Base-by-base conservation (phyloP, 805 yeast genomes). In the Ogataea zsoltii region DNA sequence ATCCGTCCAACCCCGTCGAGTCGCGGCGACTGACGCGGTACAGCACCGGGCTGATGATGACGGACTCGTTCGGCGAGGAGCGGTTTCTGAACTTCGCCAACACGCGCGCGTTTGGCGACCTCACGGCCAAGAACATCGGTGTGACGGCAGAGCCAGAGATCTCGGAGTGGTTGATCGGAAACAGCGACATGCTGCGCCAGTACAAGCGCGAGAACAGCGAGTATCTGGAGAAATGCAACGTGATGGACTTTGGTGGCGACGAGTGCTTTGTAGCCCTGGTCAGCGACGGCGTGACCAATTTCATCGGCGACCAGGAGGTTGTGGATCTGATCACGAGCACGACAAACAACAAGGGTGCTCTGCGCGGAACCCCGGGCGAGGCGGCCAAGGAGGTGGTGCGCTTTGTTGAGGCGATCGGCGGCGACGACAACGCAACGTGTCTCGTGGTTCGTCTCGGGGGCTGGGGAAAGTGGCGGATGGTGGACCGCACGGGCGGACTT, bases 401-500 rank as follows among this genome's bases (percentile, higher is more conserved):
- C 56, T 94, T 83, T 62, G 85, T 90, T 10, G 90, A 85, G 61
- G 87, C 87, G 33, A 77, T 91, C 7, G 96, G 96, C 12, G 94
- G 96, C 2, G 90, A 88, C 57, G 99, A 94, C 63, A 94, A 94
- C 66, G 96, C 98, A n/a, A 89, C 97, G 2, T 89, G 97, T 62
- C 59, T 85, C 50, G 87, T 94, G 4, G 66, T 92, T 10, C 71
- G 95, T 48, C 69, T 94, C 45, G 75, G 77, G 29, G 96, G 96
- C 9, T 94, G 99, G 99, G 97, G 96, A 5, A 77, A 81, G 44
- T 94, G 99, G 97, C 92, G 94, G 7, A 67, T 77, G 45, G 59
- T 72, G 3, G 98, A 92, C 67, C 70, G 96, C 38, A 89, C 97
- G 0, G 97, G 97, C 0, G 77, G 75, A 36, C 64, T 80, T 45